These are phyloP conservation scores for Beauveria asiatica DNA, from an alignment of 2,329 filamentous ascomycete genomes.

Conservation along the genomic window DNA sequence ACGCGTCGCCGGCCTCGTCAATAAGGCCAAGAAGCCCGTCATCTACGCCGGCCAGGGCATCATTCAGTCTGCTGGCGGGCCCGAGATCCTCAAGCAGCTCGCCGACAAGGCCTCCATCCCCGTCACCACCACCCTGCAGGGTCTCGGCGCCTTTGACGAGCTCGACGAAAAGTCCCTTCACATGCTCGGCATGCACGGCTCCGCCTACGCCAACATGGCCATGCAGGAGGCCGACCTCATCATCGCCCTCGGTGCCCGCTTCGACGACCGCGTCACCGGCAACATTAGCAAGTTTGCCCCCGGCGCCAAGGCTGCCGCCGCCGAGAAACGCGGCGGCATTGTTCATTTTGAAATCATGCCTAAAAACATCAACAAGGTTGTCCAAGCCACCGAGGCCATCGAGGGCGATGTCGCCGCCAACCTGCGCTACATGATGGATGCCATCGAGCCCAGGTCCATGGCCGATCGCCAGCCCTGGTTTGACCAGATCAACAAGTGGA, in stretches of 20 bases:
- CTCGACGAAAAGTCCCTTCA: constrained; percentile 88
- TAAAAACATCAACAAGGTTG: constrained; percentile 99
- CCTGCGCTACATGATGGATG: constrained; percentile 64
- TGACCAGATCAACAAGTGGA: constrained; percentile 81
- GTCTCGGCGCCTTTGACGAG: constrained; percentile 87
- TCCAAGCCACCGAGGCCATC: constrained; percentile 90
- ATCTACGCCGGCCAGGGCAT: constrained; percentile 93
- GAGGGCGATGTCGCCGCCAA: constrained; percentile 87
- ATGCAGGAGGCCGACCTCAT: constrained; percentile 97
- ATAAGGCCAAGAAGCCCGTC: constrained; percentile 84
- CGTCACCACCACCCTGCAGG: constrained; percentile 92
- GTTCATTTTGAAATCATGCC: constrained; percentile 98
- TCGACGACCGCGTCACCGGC: constrained; percentile 89
- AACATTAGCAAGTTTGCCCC: constrained; percentile 83
- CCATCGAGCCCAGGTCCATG: constrained; percentile 54
- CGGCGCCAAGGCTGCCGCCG: constrained; percentile 72
- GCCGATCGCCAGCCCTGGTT: constrained; percentile 77
- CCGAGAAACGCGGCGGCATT: constrained; percentile 83
- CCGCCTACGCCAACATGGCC: constrained; percentile 94
- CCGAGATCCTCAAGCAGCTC: constrained; percentile 73
- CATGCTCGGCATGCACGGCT: constrained; percentile 98
- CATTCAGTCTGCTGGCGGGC: constrained; percentile 69
- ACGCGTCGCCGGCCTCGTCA: constrained; percentile 74
- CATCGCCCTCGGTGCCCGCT: constrained; percentile 85
- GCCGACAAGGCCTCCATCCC: constrained; percentile 85